phyloP scores from a whole-genome alignment of 371 early-diverging fungal genomes.

The Furculomyces boomerangus region DNA sequence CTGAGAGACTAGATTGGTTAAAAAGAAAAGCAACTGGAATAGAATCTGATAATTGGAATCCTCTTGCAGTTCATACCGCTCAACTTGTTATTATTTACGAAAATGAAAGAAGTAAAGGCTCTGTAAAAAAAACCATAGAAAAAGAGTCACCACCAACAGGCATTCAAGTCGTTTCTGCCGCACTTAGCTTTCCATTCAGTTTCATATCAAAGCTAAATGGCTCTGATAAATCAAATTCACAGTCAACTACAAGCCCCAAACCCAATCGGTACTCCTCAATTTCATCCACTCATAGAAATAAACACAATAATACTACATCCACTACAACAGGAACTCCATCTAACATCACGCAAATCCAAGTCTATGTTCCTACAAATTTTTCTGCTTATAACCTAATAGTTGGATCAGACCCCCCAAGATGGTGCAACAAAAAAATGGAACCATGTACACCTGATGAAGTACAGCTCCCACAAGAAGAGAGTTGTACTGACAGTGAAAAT shows the following conservation, averaged over 20 bases:
- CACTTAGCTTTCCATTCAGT: neutral
- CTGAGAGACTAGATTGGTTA: constrained; percentile 32
- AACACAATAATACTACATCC: too few relatives aligned
- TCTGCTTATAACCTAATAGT: neutral
- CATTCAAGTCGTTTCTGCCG: neutral
- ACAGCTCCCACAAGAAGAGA: neutral
- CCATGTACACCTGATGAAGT: constrained; percentile 1
- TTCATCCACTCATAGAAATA: neutral
- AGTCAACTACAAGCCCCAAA: too few relatives aligned
- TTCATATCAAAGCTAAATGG: too few relatives aligned
- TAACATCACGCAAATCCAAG: neutral
- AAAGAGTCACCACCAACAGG: neutral
- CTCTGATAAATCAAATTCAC: neutral
- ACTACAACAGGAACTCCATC: too few relatives aligned
- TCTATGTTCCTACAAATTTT: constrained; percentile 2
- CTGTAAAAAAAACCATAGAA: neutral
- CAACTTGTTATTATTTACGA: neutral
- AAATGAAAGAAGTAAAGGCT: constrained; percentile 1
- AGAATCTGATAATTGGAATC: neutral
- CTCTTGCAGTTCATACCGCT: neutral
- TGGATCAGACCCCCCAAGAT: neutral
- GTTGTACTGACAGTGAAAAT: neutral
- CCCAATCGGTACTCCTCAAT: neutral
- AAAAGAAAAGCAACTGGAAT: constrained; percentile 5
- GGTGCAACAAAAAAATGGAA: neutral